Evolutionary conservation across 164 flowering plant species (phyloP), one percentile per base, ranked within the genome.

Genomic region (Nymphaea thermarum): DNA sequence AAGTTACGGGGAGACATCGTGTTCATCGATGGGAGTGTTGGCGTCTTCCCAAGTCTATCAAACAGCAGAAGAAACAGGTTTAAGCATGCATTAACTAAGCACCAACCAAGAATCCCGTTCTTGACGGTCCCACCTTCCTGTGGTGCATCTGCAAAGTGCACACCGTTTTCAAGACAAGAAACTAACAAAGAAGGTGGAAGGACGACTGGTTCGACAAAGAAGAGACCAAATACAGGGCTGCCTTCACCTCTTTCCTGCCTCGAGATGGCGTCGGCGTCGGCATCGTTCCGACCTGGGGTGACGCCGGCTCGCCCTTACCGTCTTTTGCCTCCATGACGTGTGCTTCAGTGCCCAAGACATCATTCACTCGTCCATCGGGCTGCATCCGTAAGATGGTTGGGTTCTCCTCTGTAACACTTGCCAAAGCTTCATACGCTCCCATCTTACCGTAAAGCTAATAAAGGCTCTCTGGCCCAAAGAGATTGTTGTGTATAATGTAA

Each of bases 391-490:
- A n/a, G n/a, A n/a, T n/a, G n/a, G n/a, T n/a, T n/a, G n/a, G n/a
- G n/a, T n/a, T n/a, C n/a, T n/a, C n/a, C n/a, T n/a, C n/a, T n/a
- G n/a, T n/a, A n/a, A n/a, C n/a, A n/a, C n/a, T n/a, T n/a, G n/a
- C n/a, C n/a, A n/a, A n/a, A n/a, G n/a, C n/a, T n/a, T n/a, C n/a
- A n/a, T n/a, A n/a, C n/a, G n/a, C n/a, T n/a, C n/a, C n/a, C n/a
- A n/a, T n/a, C n/a, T n/a, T n/a, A n/a, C n/a, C 98, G 76, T 67
- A 95, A 87, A 65, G 99, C 88, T 73, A 95, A 77, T 60, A 95
- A 89, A 41, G 97, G 97, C 73, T 95, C 99, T 73, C 99, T 89
- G 42, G 99, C 86, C 98, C 98, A 95, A 15, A 95, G 79, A 51
- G 97, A 95, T 71, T 97, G 84, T 70, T 92, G 99, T 18, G 99